phyloP scores from a whole-genome alignment of 2,329 filamentous ascomycete species.

The Fusarium irregulare region DNA sequence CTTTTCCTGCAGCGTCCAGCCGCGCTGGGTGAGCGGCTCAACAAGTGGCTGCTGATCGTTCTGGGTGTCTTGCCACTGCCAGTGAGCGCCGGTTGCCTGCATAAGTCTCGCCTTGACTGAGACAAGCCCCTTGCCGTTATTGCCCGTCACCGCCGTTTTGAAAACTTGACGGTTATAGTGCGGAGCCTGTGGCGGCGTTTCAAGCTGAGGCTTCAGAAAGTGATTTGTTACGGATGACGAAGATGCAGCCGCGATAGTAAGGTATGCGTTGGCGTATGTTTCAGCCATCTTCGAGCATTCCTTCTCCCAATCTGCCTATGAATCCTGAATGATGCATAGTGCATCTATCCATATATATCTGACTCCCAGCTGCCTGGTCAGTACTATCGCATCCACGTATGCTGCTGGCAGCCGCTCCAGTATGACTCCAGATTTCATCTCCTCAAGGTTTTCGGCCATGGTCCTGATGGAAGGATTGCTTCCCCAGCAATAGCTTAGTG shows the following conservation, averaged over 20 bases:
- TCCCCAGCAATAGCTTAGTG: slow-evolving; percentile 41
- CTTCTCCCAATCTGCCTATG: slow-evolving; percentile 28
- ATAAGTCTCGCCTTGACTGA: slow-evolving; percentile 25
- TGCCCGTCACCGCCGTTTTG: neutral
- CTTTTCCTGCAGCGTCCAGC: slow-evolving; percentile 39
- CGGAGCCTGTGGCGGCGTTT: neutral
- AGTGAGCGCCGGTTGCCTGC: slow-evolving; percentile 27
- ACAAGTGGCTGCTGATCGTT: slow-evolving; percentile 13
- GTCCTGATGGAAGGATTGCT: slow-evolving; percentile 10
- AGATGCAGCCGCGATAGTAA: slow-evolving; percentile 36
- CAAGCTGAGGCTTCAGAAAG: slow-evolving; percentile 17
- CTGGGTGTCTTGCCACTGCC: slow-evolving; percentile 22
- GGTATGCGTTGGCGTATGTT: slow-evolving; percentile 26
- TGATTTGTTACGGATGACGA: slow-evolving; percentile 21
- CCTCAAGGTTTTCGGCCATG: neutral
- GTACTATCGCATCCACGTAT: slow-evolving; percentile 14
- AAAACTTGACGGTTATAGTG: neutral
- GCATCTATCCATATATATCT: slow-evolving; percentile 38
- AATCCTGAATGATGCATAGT: slow-evolving; percentile 37
- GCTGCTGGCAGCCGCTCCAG: slow-evolving; percentile 21
- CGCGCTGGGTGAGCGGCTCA: slow-evolving; percentile 29
- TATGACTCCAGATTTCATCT: slow-evolving; percentile 13
- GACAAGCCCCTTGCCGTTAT: neutral
- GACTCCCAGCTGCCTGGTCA: slow-evolving; percentile 14
- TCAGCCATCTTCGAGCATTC: slow-evolving; percentile 33